These are phyloP conservation scores for Ilex aquifolium DNA, from an alignment of 257 asterid species.

Conservation along the genomic window DNA sequence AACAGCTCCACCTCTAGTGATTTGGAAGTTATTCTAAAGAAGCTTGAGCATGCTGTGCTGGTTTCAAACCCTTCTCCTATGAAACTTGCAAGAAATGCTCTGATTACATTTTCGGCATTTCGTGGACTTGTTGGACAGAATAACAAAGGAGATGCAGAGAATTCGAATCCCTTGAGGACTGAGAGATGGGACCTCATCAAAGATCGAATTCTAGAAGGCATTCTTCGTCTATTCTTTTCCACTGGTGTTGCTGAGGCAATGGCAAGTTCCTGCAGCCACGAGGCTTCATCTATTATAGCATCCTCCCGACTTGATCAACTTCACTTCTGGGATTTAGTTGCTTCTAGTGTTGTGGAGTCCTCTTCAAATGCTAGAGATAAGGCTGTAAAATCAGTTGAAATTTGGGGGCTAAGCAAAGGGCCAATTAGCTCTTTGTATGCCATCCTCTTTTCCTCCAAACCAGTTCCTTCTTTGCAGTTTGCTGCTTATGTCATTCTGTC, in stretches of 20 bases:
- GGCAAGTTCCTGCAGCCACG: slow-evolving; percentile 38
- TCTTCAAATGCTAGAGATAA: slow-evolving; percentile 83
- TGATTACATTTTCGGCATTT: slow-evolving; percentile 63
- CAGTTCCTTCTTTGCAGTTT: slow-evolving; percentile 71
- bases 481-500: slow-evolving; percentile 86
- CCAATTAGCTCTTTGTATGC: slow-evolving; percentile 76
- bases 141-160: slow-evolving; percentile 34
- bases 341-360: slow-evolving; percentile 62
- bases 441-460: slow-evolving; percentile 64
- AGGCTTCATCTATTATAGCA: slow-evolving; percentile 65
- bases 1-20: slow-evolving; percentile 30
- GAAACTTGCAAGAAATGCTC: slow-evolving; percentile 76
- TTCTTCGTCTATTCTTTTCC: slow-evolving; percentile 85
- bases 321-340: slow-evolving; percentile 85
- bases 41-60: slow-evolving; percentile 38
- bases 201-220: slow-evolving; percentile 73
- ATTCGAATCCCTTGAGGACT: slow-evolving; percentile 35
- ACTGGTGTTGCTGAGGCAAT: slow-evolving; percentile 78
- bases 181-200: slow-evolving; percentile 71
- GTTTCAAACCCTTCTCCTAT: slow-evolving; percentile 42
- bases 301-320: slow-evolving; percentile 59
- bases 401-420: slow-evolving; percentile 96
- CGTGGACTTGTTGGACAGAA: slow-evolving; percentile 35
- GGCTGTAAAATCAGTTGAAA: slow-evolving; percentile 79
- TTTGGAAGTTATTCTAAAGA: slow-evolving; percentile 32